These are phyloP conservation scores for Podila clonocystis DNA, from an alignment of 192 early-diverging fungal genomes.

Conservation along the genomic window DNA sequence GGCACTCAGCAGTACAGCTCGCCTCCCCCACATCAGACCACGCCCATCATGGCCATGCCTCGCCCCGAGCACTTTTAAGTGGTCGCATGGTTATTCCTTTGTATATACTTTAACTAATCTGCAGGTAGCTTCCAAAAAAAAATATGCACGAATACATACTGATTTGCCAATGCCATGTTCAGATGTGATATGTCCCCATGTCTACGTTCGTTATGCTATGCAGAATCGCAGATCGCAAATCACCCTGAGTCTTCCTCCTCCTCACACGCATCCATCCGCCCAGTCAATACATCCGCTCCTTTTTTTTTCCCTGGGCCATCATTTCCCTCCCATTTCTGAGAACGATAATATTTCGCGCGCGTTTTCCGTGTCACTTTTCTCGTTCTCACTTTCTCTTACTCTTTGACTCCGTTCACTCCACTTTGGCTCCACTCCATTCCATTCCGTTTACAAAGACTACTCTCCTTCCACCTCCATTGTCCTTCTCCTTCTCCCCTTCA, in stretches of 20 bases:
- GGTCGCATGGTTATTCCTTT: too few species aligned
- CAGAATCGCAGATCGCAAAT: too few species aligned
- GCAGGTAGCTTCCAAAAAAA: not conserved
- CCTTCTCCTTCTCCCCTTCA: conserved; percentile 2
- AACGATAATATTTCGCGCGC: not conserved
- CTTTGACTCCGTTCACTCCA: conserved; percentile 4
- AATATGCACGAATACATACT: too few species aligned
- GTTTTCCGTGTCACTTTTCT: not conserved
- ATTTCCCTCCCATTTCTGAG: not conserved
- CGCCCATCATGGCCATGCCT: conserved; percentile 41
- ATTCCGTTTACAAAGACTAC: not conserved
- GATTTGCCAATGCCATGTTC: too few species aligned
- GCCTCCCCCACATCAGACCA: not conserved
- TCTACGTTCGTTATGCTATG: too few species aligned
- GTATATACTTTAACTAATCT: not conserved
- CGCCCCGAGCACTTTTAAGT: conserved; percentile 40
- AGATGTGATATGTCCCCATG: too few species aligned
- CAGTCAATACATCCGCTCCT: not conserved
- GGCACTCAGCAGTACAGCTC: conserved; percentile 14
- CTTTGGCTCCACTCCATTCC: not conserved
- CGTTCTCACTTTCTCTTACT: not conserved
- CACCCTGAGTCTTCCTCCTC: too few species aligned
- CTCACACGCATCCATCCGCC: not conserved
- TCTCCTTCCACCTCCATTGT: not conserved
- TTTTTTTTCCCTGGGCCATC: not conserved